Evolutionary conservation across 768 basidiomycete genomes (phyloP).

Genomic region (Mycena amicta): DNA sequence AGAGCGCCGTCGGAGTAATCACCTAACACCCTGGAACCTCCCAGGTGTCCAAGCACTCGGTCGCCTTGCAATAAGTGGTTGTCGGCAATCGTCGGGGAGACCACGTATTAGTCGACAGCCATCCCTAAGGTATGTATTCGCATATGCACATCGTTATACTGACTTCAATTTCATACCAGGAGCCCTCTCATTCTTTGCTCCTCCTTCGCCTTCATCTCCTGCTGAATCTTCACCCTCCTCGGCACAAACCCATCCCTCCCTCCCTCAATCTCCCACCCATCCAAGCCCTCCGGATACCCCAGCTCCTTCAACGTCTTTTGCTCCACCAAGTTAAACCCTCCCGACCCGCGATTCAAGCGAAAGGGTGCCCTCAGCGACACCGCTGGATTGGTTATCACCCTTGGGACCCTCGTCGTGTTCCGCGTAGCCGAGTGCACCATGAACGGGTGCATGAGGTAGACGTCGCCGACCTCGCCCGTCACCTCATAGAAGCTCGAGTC

Average conservation of each 20-base stretch:
- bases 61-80: no score
- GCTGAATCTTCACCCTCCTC: constrained; percentile 43
- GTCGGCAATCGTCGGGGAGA: no score
- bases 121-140: no score
- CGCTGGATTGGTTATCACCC: constrained; percentile 69
- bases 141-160: no score
- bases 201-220: constrained; percentile 54
- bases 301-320: constrained; percentile 58
- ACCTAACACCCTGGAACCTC: no score
- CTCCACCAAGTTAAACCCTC: constrained; percentile 60
- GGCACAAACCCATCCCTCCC: constrained; percentile 53
- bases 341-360: constrained; percentile 47
- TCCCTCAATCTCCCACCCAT: constrained; percentile 49
- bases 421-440: constrained; percentile 68
- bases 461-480: constrained; percentile 65
- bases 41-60: no score
- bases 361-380: constrained; percentile 59
- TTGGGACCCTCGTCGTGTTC: constrained; percentile 56
- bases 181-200: constrained; percentile 41
- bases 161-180: no score
- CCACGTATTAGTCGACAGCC: no score
- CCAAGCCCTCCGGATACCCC: constrained; percentile 39
- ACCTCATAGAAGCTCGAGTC: constrained; percentile 52
- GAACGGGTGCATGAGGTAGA: constrained; percentile 62
- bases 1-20: no score